Base-by-base conservation (phyloP, 2,329 filamentous ascomycete genomes). In the Coniella vitis region DNA sequence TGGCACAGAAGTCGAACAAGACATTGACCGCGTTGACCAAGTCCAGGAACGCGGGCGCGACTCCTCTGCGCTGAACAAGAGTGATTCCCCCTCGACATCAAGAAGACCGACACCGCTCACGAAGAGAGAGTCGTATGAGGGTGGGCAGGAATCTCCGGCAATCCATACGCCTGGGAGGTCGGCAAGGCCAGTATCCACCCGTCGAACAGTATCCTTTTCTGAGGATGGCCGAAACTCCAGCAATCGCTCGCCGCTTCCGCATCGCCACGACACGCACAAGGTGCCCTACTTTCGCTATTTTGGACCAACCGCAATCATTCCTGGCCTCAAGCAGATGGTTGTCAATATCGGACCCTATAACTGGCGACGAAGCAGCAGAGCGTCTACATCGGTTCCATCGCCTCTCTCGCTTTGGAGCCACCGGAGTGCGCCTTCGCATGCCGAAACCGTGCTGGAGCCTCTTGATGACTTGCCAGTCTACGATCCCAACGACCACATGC, bases 231-330 rank as follows among this genome's bases (percentile, higher is more conserved):
- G 63, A 21, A 70, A 67, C 53, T 63, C 65, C 0, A 62, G 61
- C 47, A 65, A 64, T 47, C 66, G 65, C 22, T 77, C 74, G 19
- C 72, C 74, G 1, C 58, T 68, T 10, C 65, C 73, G 43, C 69
- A 77, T 54, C 71, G 77, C 57, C 65, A 70, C 25, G 73, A 77
- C 62, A 72, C 78, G 53, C 72, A 85, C 60, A 78, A 84, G 47
- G 87, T 95, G 55, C 89, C 89, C 0, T 95, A 93, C 63, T 95
- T 95, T 59, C 76, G 90, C 52, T 95, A 93, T 65, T 93, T 95
- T 62, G 90, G 89, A 0, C 87, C 88, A 0, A 95, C 90, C 1
- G 90, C 89, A 54, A 95, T 95, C 60, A 87, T 93, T 45, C 89
- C 89, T 1, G 89, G 89, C 19, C 94, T 90, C 69, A 94, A 94